Evolutionary conservation across 306 rosid genomes (phyloP).

Genomic region (Senna tora): DNA sequence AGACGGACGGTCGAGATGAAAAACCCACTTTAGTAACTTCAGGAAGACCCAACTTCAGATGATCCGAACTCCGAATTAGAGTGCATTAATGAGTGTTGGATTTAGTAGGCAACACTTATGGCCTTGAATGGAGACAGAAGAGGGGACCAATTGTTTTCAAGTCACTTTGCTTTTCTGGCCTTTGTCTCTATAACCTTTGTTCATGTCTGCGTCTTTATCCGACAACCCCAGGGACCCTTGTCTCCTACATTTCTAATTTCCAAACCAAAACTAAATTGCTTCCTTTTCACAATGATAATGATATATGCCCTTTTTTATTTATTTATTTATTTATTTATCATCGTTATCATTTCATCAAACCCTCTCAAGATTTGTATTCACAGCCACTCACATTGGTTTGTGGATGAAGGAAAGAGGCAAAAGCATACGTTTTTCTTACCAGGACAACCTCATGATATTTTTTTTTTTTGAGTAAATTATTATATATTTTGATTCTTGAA

Average conservation of each 20-base stretch:
- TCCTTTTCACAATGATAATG: constrained; percentile 53
- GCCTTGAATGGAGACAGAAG: constrained; percentile 60
- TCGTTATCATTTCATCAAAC: constrained; percentile 26
- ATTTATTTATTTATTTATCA: no score
- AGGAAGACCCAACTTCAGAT: no score
- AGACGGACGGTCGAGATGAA: no score
- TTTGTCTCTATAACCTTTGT: constrained; percentile 63
- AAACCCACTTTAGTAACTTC: no score
- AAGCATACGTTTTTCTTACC: constrained; percentile 54
- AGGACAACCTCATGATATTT: constrained; percentile 50
- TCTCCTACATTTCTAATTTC: constrained; percentile 49
- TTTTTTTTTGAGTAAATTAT: no score
- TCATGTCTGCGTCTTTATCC: constrained; percentile 69
- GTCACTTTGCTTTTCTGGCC: constrained; percentile 66
- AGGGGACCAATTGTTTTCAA: constrained; percentile 83
- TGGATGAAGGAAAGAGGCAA: no score
- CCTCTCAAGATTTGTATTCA: constrained; percentile 41
- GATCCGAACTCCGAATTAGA: no score
- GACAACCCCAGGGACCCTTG: constrained; percentile 81
- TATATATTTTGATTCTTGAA: no score
- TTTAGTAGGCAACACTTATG: constrained; percentile 54
- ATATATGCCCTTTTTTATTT: constrained; percentile 37
- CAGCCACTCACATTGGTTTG: constrained; percentile 57
- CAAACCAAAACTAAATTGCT: constrained; percentile 30
- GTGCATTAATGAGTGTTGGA: constrained; percentile 71